Percentiles rank a stretch among this genome's conserved stretches.
Evolutionary conservation across 1,284 basidiomycete species (phyloP).

Genomic region (Apiotrichum akiyoshidainum): DNA sequence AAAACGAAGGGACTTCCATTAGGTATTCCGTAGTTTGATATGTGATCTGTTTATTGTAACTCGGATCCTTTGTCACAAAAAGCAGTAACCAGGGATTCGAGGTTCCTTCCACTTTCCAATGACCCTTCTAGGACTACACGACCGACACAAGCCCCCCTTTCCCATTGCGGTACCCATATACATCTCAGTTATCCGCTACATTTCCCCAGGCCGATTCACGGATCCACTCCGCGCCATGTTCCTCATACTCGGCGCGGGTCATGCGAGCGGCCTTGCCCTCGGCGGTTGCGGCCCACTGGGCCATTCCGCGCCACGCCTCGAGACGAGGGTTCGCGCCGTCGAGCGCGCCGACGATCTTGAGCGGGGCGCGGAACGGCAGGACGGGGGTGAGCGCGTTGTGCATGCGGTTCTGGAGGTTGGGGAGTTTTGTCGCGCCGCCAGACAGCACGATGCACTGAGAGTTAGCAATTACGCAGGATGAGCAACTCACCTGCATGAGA

Average conservation of each 20-base stretch:
- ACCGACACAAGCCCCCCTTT: too few species aligned
- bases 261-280: conserved; percentile 61
- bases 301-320: conserved; percentile 94
- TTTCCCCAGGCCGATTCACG: conserved; percentile 56
- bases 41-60: too few species aligned
- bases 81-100: too few species aligned
- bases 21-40: too few species aligned
- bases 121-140: too few species aligned
- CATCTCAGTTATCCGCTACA: conserved; percentile 18
- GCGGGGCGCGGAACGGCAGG: conserved; percentile 73
- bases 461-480: not conserved
- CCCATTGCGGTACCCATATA: too few species aligned
- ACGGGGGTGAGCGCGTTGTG: conserved; percentile 70
- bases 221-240: conserved; percentile 76
- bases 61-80: too few species aligned
- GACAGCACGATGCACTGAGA: conserved; percentile 84
- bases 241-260: conserved; percentile 80
- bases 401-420: conserved; percentile 68
- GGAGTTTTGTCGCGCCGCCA: conserved; percentile 73
- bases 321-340: conserved; percentile 59
- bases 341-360: conserved; percentile 57
- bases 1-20: too few species aligned
- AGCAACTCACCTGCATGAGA: conserved; percentile 56
- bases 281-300: conserved; percentile 66
- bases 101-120: too few species aligned